Evolutionary conservation across 306 rosid species (phyloP), one percentile per base, ranked within the genome.

Genomic region (Fragaria vesca): DNA sequence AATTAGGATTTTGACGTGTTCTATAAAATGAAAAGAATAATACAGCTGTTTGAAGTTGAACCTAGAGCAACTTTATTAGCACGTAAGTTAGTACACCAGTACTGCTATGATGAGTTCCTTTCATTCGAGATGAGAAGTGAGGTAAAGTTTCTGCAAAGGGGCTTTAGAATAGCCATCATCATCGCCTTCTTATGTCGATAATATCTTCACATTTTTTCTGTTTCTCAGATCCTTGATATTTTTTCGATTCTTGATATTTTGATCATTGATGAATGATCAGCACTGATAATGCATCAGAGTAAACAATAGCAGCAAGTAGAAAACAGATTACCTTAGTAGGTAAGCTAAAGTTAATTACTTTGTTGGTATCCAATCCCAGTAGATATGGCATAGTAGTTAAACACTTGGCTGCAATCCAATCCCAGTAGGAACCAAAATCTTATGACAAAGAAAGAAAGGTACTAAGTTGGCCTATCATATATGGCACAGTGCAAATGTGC

Each of bases 21-120:
- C 13, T 11, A 10, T 36, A 34, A 2, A 65, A 16, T 30, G n/a
- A 15, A 46, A 8, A 65, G 69, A 10, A 20, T 36, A 38, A 66
- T 20, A 66, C 71, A 66, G 71, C 71, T 66, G 47, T 66, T 42
- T 66, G 48, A 9, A 66, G 71, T 20, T 66, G 30, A 66, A 34
- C 47, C 6, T 66, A 16, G 1, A 62, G 17, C 68, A 13, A 30
- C 40, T 30, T 62, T 0, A 61, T 26, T 61, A 12, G 18, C 67
- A 26, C 67, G 67, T 21, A 58, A 58, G 30, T 11, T 24, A 13
- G 42, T 15, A 63, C 68, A 62, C n/a, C n/a, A 15, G 11, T 62
- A 24, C 69, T 32, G 40, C 69, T 63, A 30, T 38, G 71, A 38
- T 66, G 28, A 66, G 71, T 38, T 18, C 28, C 71, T 66, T 38